A percentile compares a stretch with the other conserved stretches of the same genome.
Conservation (phyloP, 2,329 filamentous ascomycete genomes). For the Aureobasidium sp. region DNA sequence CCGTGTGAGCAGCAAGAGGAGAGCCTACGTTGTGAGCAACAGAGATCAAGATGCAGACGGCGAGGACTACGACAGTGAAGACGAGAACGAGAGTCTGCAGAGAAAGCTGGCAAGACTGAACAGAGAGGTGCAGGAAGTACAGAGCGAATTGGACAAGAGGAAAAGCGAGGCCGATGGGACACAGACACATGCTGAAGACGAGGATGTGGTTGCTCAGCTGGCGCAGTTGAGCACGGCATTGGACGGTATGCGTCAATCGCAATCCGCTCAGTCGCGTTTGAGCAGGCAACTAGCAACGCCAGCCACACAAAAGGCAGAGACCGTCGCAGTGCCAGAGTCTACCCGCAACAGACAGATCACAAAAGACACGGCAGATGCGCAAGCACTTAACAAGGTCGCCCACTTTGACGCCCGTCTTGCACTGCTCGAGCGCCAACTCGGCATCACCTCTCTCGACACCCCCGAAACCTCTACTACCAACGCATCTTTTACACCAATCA, state of each 20-base stretch:
- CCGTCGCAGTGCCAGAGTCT: not conserved
- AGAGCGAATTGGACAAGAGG: slow-evolving; percentile 50
- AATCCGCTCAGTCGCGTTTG: slow-evolving; percentile 17
- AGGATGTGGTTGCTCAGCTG: slow-evolving; percentile 34
- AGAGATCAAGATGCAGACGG: slow-evolving; percentile 33
- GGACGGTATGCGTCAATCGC: slow-evolving; percentile 17
- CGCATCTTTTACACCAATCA: slow-evolving; percentile 57
- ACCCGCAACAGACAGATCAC: not conserved
- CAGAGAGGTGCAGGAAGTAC: slow-evolving; percentile 66
- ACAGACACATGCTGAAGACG: slow-evolving; percentile 41
- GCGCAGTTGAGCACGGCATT: slow-evolving; percentile 16
- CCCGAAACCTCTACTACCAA: slow-evolving; percentile 47
- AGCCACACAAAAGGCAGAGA: not conserved
- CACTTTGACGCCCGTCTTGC: slow-evolving; percentile 80
- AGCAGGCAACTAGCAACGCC: slow-evolving; percentile 8
- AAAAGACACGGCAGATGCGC: slow-evolving; percentile 30
- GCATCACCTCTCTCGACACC: slow-evolving; percentile 59
- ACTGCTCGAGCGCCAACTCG: slow-evolving; percentile 72
- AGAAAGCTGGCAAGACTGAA: slow-evolving; percentile 74
- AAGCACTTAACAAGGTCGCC: slow-evolving; percentile 70
- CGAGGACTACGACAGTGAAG: slow-evolving; percentile 69
- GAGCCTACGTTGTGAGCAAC: slow-evolving; percentile 71
- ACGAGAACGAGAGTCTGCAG: slow-evolving; percentile 70
- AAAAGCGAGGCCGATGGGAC: slow-evolving; percentile 18
- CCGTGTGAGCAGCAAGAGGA: slow-evolving; percentile 72